These are phyloP conservation scores for Viridothelium virens DNA, from an alignment of 495 filamentous ascomycete genomes.

Conservation along the genomic window DNA sequence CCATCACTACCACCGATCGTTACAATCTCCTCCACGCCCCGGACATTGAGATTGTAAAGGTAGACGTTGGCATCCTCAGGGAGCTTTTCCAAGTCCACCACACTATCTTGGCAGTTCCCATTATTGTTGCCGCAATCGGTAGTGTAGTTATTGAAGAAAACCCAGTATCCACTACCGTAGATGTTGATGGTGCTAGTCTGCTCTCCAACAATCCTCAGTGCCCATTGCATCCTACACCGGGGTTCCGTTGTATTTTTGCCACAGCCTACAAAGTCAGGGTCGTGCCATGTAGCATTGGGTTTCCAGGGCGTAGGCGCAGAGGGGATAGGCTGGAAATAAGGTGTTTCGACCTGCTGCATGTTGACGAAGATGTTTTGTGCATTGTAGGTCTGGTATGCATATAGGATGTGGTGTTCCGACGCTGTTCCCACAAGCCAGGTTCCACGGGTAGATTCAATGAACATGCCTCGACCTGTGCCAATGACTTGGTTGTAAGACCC, in stretches of 20 bases:
- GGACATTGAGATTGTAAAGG: constrained; percentile 1
- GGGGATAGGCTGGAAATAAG: constrained; percentile 58
- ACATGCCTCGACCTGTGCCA: constrained; percentile 59
- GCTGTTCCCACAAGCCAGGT: constrained; percentile 48
- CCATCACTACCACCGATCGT: constrained; percentile 6
- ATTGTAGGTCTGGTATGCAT: constrained; percentile 34
- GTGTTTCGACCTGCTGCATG: constrained; percentile 27
- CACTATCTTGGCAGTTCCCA: neutral
- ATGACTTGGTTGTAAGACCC: constrained; percentile 54
- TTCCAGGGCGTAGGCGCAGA: constrained; percentile 52
- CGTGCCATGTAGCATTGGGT: constrained; percentile 29
- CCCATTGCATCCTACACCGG: constrained; percentile 42
- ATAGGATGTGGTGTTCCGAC: constrained; percentile 33
- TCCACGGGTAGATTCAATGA: constrained; percentile 45
- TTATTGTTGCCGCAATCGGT: constrained; percentile 12
- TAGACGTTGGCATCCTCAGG: neutral
- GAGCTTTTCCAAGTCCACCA: neutral
- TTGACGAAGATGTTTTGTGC: constrained; percentile 31
- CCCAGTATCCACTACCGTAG: constrained; percentile 38
- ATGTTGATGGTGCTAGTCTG: constrained; percentile 51
- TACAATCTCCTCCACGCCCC: constrained; percentile 3
- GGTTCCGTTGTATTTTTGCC: constrained; percentile 26
- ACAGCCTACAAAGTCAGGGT: constrained; percentile 47
- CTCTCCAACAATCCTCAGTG: constrained; percentile 49
- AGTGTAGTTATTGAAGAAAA: constrained; percentile 35